Evolutionary conservation across 129 eudicot species (phyloP).

Genomic region (carrot (Daucus carota)): DH1_v3.0 NC_030381.2:28178501-28179000

Average conservation of each 20-base stretch:
- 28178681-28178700: not conserved
- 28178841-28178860: not conserved
- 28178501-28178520: no score
- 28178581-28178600: no score
- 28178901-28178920: constrained; percentile 60
- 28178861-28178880: constrained; percentile 35
- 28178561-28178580: no score
- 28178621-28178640: no score
- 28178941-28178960: constrained; percentile 93
- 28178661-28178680: not conserved
- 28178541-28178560: no score
- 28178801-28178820: constrained; percentile 40
- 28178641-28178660: not conserved
- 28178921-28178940: constrained; percentile 86
- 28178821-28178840: not conserved
- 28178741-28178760: constrained; percentile 79
- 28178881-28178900: constrained; percentile 74
- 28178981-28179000: not conserved
- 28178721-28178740: constrained; percentile 74
- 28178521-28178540: no score
- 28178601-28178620: no score
- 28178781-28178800: constrained; percentile 85
- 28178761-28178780: constrained; percentile 98
- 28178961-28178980: constrained; percentile 67
- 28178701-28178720: constrained; percentile 93